Base-by-base conservation (phyloP, 768 basidiomycete genomes). In the Lyophyllum semitale region DNA sequence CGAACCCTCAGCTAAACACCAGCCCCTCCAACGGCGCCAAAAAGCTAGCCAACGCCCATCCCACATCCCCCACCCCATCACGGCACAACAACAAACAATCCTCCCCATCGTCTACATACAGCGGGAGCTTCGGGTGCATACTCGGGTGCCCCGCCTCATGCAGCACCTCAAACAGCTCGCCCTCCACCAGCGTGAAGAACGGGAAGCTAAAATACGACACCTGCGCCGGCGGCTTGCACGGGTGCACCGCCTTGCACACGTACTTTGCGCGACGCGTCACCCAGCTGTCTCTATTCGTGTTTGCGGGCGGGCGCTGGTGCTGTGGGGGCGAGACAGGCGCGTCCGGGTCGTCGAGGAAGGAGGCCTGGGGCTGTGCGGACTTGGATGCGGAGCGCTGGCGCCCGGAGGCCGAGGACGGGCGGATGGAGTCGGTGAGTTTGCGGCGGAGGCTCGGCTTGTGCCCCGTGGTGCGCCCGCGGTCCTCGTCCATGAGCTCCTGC, bases 1-100 rank as follows among this genome's bases (percentile, higher is more conserved):
- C 15, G 3, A 42, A 4, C 32, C 33, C 51, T 52, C 30, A 59
- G 29, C 48, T 53, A 29, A 57, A 54, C 42, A 43, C 13, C 9
- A 51, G 35, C n/a, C 38, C 56, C 3, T 63, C 79, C 54, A 85
- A 63, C 8, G 88, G 88, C 25, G 86, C 77, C 67, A 93, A 68
- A 70, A 91, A 93, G 67, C 91, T 92, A 32, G 91, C 91, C 58
- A 93, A 68, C 3, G 87, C 86, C 91, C 91, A 93, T 0, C 91
- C 91, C 17, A 92, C 78, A 9, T 79, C 75, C 11, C 82, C 80
- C 4, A 58, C 52, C 30, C 63, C 68, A 66, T 87, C 82, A 40
- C 89, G 74, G 58, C 87, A 89, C 23, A 93, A 78, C 50, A 93
- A 71, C 58, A 93, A 71, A 71, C 91, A 92, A 61, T 93, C 91